Evolutionary conservation across 2,329 filamentous ascomycete genomes (phyloP), one percentile per base, ranked within the genome.

Genomic region (Herpotrichia juniperi): DNA sequence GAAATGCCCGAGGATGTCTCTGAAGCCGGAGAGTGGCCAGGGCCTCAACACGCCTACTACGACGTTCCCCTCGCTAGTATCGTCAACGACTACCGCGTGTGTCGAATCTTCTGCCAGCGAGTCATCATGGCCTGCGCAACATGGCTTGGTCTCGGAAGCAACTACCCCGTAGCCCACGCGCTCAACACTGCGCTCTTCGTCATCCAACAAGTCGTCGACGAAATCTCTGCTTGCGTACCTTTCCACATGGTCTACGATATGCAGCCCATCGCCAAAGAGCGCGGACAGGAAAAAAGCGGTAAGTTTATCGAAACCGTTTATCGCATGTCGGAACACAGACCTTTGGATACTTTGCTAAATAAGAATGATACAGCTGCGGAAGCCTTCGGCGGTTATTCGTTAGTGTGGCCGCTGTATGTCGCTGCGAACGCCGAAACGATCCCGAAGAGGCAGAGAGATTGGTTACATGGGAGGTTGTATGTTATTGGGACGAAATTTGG

Each of bases 381-480:
- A 63, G 73, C 70, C 0, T 69, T 69, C 35, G 74, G 74, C 10
- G 73, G 68, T 8, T 76, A 75, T 58, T 71, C 71, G 11, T 61
- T 75, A 45, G 71, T 75, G 3, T 76, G 74, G 73, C 74, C 74
- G 2, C 59, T 76, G 1, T 76, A 72, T 43, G 72, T 76, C 14
- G 67, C 69, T 6, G 64, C 68, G 8, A 73, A 74, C 32, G 68
- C 73, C 0, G 70, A 74, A 25, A 70, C 63, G 0, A 62, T 76
- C 5, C 63, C 72, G 1, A 64, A 70, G 43, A 55, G 54, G 6
- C 74, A 76, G 48, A 63, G 67, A 16, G 62, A 70, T 28, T 76
- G 74, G 74, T 51, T 76, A 2, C 57, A 62, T 1, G 68, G 69
- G 14, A 63, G 72, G 14, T 56, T 76, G n/a, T 63, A 61, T 11